Percentiles rank a stretch among this genome's conserved stretches.
phyloP scores from a whole-genome alignment of 2,329 filamentous ascomycete species.

The Coleophoma cylindrospora region DNA sequence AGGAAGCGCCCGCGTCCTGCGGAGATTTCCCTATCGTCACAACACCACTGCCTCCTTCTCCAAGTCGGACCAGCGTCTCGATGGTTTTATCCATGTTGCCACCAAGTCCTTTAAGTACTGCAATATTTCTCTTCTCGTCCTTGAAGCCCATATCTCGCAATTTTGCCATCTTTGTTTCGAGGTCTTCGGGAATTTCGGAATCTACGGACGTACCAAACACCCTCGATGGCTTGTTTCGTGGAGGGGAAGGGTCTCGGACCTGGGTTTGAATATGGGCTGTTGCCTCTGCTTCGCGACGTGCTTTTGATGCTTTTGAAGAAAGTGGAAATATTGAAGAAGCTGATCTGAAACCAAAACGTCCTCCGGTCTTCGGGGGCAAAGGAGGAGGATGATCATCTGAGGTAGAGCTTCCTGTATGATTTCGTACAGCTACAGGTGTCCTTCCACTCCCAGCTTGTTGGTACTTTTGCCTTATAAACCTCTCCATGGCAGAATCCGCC shows the following conservation, averaged over 20 bases:
- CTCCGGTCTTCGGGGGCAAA: slow-evolving; percentile 55
- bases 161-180: slow-evolving; percentile 71
- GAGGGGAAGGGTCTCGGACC: slow-evolving; percentile 19
- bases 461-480: slow-evolving; percentile 94
- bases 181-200: slow-evolving; percentile 46
- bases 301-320: slow-evolving; percentile 43
- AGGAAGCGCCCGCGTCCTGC: slow-evolving; percentile 35
- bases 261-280: slow-evolving; percentile 8
- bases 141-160: slow-evolving; percentile 89
- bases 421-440: slow-evolving; percentile 36
- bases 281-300: slow-evolving; percentile 16
- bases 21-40: slow-evolving; percentile 25
- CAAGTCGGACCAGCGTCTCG: slow-evolving; percentile 77
- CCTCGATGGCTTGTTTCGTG: slow-evolving; percentile 53
- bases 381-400: slow-evolving; percentile 52
- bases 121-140: slow-evolving; percentile 75
- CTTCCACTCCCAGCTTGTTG: slow-evolving; percentile 53
- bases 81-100: slow-evolving; percentile 84
- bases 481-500: slow-evolving; percentile 89
- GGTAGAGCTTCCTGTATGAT: slow-evolving; percentile 34
- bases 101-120: slow-evolving; percentile 75
- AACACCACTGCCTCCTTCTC: slow-evolving; percentile 54
- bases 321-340: slow-evolving; percentile 46
- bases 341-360: slow-evolving; percentile 58
- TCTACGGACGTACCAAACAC: slow-evolving; percentile 66